phyloP scores from a whole-genome alignment of 208 protist species.

The Wallacemonas collosoma region DNA sequence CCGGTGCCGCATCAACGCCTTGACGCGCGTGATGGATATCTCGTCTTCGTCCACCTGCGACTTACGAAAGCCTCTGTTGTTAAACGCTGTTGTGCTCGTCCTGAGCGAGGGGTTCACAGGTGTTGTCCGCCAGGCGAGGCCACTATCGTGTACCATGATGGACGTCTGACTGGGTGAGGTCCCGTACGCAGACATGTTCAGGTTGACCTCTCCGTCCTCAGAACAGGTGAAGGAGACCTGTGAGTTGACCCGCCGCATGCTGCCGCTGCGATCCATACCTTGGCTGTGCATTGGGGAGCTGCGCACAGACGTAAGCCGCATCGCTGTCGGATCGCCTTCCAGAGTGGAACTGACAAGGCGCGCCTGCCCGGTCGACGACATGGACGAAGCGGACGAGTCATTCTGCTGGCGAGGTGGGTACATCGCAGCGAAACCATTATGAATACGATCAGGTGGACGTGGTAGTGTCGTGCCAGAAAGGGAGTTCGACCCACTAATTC shows the following conservation, averaged over 20 bases:
- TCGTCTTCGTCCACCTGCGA: constrained; percentile 10
- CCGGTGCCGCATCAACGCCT: constrained; percentile 2
- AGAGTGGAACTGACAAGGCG: background rate
- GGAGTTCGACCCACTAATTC: background rate
- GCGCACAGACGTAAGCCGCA: background rate
- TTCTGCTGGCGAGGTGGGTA: background rate
- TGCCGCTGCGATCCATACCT: background rate
- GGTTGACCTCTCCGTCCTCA: background rate
- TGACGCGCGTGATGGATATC: constrained; percentile 2
- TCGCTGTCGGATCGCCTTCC: background rate
- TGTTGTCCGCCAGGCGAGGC: background rate
- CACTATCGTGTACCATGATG: constrained; percentile 15
- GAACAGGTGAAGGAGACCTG: constrained; percentile 14
- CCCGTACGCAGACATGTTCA: background rate
- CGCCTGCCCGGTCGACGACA: background rate
- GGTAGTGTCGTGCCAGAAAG: background rate
- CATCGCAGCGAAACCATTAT: no score
- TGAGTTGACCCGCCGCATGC: constrained; percentile 11
- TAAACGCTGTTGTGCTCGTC: background rate
- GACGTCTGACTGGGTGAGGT: constrained; percentile 6
- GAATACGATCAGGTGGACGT: background rate
- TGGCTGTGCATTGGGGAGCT: background rate
- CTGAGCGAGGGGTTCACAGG: background rate
- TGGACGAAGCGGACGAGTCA: background rate
- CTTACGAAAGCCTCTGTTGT: background rate